A percentile compares a stretch with the other conserved stretches of the same genome.
phyloP scores from a whole-genome alignment of 345 rosid genomes.

The Garcia nutans region DNA sequence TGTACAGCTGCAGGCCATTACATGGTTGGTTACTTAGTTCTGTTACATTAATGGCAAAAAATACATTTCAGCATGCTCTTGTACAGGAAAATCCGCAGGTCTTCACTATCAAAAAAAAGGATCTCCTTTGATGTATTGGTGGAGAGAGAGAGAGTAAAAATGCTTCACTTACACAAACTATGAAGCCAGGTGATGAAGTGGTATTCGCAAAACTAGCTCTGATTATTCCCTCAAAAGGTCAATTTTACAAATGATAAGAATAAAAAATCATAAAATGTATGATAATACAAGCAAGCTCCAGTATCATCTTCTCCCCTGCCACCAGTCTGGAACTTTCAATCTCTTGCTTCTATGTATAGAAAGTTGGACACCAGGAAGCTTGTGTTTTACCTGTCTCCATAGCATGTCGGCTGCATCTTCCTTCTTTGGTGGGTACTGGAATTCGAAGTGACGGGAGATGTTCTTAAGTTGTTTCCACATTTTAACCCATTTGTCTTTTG shows the following conservation, averaged over 20 bases:
- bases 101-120: neutral
- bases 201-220: slow-evolving; percentile 6
- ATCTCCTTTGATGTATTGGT: neutral
- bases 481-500: slow-evolving; percentile 66
- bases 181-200: slow-evolving; percentile 16
- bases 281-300: slow-evolving; percentile 17
- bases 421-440: slow-evolving; percentile 70
- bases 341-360: slow-evolving; percentile 68
- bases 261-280: slow-evolving; percentile 40
- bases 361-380: slow-evolving; percentile 61
- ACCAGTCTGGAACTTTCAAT: slow-evolving; percentile 80
- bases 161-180: neutral
- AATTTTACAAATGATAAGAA: neutral
- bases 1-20: neutral
- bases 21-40: neutral
- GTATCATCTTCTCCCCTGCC: slow-evolving; percentile 45
- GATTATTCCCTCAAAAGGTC: slow-evolving; percentile 13
- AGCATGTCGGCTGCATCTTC: slow-evolving; percentile 75
- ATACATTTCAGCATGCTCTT: neutral
- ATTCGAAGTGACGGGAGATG: slow-evolving; percentile 69
- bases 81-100: neutral
- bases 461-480: slow-evolving; percentile 71
- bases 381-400: slow-evolving; percentile 82
- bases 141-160: neutral
- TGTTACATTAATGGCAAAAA: neutral